Evolutionary conservation across 805 yeast species (phyloP).

Genomic region (Hanseniaspora singularis): DNA sequence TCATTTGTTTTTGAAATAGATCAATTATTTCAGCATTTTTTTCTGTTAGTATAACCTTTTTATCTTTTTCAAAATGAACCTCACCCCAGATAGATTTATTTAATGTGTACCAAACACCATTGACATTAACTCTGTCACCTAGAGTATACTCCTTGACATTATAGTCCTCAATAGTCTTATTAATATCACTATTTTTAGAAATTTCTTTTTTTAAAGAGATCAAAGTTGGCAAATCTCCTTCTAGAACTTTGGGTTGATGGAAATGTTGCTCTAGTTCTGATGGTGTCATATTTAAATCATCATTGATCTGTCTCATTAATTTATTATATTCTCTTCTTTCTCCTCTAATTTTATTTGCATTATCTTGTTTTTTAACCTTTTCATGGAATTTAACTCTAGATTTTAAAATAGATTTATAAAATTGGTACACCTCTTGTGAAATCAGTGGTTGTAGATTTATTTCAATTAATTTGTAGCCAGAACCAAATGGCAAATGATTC

Average conservation of each 20-base stretch:
- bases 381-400: slow-evolving; percentile 10
- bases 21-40: slow-evolving; percentile 2
- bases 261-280: slow-evolving; percentile 1
- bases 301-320: slow-evolving; percentile 6
- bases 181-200: not conserved
- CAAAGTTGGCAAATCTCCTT: not conserved
- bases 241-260: not conserved
- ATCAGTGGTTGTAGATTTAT: slow-evolving; percentile 52
- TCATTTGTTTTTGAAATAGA: slow-evolving; percentile 11
- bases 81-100: slow-evolving; percentile 12
- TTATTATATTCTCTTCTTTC: slow-evolving; percentile 3
- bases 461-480: slow-evolving; percentile 72
- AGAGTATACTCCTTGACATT: slow-evolving; percentile 4
- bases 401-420: slow-evolving; percentile 3
- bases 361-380: slow-evolving; percentile 8
- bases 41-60: slow-evolving; percentile 1
- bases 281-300: slow-evolving; percentile 6
- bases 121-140: slow-evolving; percentile 9
- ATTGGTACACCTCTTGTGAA: not conserved
- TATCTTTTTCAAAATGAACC: slow-evolving; percentile 10
- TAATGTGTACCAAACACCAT: slow-evolving; percentile 8
- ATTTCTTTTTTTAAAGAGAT: not conserved
- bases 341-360: slow-evolving; percentile 9
- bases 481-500: slow-evolving; percentile 73
- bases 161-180: not conserved